Evolutionary conservation across 1,139 yeast genomes (phyloP).

Genomic region (Suhomyces taliae): DNA sequence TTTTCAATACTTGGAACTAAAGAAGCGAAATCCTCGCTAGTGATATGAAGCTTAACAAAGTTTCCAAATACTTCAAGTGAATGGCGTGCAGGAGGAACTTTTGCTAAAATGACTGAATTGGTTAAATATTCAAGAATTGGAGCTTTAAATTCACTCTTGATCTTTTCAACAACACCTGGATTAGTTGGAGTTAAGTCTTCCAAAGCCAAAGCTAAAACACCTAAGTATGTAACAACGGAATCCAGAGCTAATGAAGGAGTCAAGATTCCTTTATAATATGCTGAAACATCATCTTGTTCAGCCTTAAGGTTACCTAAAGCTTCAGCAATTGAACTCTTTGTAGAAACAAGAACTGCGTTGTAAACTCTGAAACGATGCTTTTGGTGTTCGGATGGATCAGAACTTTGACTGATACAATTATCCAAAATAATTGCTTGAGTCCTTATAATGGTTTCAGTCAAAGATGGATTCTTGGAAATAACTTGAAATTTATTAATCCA

Average conservation of each 20-base stretch:
- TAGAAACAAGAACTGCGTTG: slow-evolving; percentile 40
- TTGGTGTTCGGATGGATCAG: slow-evolving; percentile 16
- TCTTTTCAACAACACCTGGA: slow-evolving; percentile 36
- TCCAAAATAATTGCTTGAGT: slow-evolving; percentile 26
- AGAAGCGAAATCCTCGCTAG: slow-evolving; percentile 32
- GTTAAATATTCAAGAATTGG: slow-evolving; percentile 24
- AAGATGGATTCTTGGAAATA: slow-evolving; percentile 16
- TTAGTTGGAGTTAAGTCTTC: slow-evolving; percentile 38
- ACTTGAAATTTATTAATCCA: slow-evolving; percentile 50
- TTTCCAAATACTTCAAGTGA: slow-evolving; percentile 31
- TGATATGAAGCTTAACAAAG: slow-evolving; percentile 45
- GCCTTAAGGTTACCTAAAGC: slow-evolving; percentile 13
- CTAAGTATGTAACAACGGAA: slow-evolving; percentile 28
- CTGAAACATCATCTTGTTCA: neutral
- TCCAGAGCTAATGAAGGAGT: slow-evolving; percentile 8
- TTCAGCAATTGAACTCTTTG: slow-evolving; percentile 29
- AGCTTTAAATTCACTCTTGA: slow-evolving; percentile 16
- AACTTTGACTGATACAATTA: slow-evolving; percentile 17
- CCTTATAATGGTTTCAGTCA: slow-evolving; percentile 16
- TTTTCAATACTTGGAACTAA: slow-evolving; percentile 71
- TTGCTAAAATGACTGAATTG: slow-evolving; percentile 47
- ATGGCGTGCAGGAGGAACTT: slow-evolving; percentile 32
- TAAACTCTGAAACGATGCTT: slow-evolving; percentile 50
- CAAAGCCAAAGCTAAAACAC: slow-evolving; percentile 41
- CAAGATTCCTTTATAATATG: slow-evolving; percentile 8